Conservation (phyloP, 2,329 filamentous ascomycete species). For the Fusarium fujikuroi region DNA sequence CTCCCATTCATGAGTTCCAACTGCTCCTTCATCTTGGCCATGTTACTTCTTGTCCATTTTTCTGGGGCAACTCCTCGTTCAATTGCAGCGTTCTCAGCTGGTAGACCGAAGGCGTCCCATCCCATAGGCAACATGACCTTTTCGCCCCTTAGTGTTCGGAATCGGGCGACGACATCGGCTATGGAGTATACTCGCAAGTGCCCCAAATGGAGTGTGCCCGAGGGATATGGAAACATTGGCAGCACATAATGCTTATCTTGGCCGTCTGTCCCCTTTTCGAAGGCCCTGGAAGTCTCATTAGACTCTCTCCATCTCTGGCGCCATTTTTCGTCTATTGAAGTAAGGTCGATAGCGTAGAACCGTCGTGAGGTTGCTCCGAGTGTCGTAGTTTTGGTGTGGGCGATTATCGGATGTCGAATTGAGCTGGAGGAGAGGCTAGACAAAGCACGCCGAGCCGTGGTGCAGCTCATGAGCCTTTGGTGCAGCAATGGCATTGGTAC, state of each 20-base stretch:
- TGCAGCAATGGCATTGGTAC: conserved; percentile 46
- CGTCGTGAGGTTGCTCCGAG: conserved; percentile 38
- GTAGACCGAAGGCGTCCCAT: conserved; percentile 92
- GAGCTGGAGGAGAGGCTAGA: conserved; percentile 16
- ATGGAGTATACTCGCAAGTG: conserved; percentile 92
- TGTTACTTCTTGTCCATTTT: conserved; percentile 83
- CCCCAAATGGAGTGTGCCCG: conserved; percentile 85
- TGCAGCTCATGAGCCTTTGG: conserved; percentile 44
- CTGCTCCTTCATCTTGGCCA: conserved; percentile 85
- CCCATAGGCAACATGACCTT: conserved; percentile 89
- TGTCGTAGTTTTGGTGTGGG: conserved; percentile 2
- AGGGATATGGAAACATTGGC: conserved; percentile 95
- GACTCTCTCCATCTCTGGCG: conserved; percentile 55
- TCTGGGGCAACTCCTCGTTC: conserved; percentile 82
- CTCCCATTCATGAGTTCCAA: conserved; percentile 80
- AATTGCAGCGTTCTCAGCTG: conserved; percentile 91
- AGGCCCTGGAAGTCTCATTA: neutral
- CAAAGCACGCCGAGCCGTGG: conserved; percentile 33
- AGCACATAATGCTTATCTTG: conserved; percentile 73
- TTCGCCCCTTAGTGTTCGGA: conserved; percentile 77
- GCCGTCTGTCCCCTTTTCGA: conserved; percentile 29
- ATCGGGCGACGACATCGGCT: conserved; percentile 84
- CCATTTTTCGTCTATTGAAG: conserved; percentile 62
- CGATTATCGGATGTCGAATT: conserved; percentile 23
- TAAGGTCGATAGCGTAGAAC: conserved; percentile 59